phyloP scores from a whole-genome alignment of 148 eudicot genomes.

The Rhododendron simsii region DNA sequence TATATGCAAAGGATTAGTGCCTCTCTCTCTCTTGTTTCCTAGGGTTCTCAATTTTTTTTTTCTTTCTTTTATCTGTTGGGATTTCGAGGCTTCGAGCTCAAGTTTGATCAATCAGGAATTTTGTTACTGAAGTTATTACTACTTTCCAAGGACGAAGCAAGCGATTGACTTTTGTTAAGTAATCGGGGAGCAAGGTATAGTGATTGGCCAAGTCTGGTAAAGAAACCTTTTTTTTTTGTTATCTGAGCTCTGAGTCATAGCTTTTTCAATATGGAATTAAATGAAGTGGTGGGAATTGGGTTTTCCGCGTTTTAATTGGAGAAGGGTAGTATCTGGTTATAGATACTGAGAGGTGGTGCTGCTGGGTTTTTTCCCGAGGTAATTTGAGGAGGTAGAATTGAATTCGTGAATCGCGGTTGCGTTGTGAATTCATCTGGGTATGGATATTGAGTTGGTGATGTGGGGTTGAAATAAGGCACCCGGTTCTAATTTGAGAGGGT shows the following conservation, averaged over 20 bases:
- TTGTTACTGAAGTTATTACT: conserved; percentile 10
- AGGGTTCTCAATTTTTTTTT: conserved; percentile 7
- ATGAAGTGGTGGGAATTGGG: conserved; percentile 13
- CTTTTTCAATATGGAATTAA: not conserved
- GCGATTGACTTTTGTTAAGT: not conserved
- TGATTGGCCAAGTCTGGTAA: not conserved
- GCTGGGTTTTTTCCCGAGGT: not conserved
- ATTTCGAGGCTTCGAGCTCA: conserved; percentile 20
- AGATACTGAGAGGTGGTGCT: not conserved
- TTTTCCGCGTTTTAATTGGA: not conserved
- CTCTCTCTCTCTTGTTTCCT: conserved; percentile 2
- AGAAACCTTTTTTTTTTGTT: not conserved
- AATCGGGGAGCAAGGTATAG: not conserved
- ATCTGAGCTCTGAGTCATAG: not conserved
- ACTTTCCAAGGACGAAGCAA: not conserved
- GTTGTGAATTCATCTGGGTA: not conserved
- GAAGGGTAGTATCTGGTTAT: conserved; percentile 4
- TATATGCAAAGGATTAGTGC: not conserved
- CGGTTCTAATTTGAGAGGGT: conserved; percentile 12
- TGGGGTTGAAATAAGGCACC: not conserved
- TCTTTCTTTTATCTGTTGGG: not conserved
- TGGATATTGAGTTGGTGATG: not conserved
- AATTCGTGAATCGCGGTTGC: not conserved
- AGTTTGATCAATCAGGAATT: conserved; percentile 8
- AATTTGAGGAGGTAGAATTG: not conserved